These are phyloP conservation scores for Aureobasidium uvarum DNA, from an alignment of 2,329 filamentous ascomycete genomes.

Conservation along the genomic window DNA sequence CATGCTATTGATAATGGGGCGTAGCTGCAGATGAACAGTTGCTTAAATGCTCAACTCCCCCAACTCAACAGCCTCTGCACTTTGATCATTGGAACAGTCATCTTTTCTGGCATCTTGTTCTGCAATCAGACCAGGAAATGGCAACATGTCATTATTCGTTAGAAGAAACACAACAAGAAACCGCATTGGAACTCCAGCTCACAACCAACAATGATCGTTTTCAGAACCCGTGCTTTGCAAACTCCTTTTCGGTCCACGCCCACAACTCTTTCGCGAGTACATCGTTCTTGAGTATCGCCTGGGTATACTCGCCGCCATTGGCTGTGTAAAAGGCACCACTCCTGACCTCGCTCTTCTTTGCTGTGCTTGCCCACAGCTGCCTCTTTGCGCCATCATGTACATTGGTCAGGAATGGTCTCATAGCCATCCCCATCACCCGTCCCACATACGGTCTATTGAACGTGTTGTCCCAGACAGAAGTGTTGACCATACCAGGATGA, in stretches of 20 bases:
- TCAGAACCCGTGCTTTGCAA: constrained; percentile 25
- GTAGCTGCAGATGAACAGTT: no score
- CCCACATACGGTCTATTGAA: constrained; percentile 28
- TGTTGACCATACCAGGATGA: constrained; percentile 46
- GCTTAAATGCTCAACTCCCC: no score
- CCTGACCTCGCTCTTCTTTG: constrained; percentile 28
- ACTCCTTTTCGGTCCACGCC: constrained; percentile 36
- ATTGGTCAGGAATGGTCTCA: constrained; percentile 28
- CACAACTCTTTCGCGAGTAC: constrained; percentile 39
- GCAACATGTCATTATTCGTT: no score
- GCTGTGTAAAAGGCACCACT: constrained; percentile 43
- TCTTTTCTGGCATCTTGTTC: no score
- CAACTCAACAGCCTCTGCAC: no score
- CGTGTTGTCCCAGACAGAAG: constrained; percentile 37
- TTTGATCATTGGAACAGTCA: no score
- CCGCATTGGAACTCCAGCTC: no score
- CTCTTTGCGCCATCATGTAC: constrained; percentile 34
- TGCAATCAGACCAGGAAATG: no score
- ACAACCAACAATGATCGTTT: no score
- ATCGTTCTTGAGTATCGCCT: constrained; percentile 35
- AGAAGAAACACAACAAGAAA: no score
- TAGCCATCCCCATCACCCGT: background rate
- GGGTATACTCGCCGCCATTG: constrained; percentile 36
- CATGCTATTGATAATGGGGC: no score
- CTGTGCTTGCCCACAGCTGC: constrained; percentile 35